These are phyloP conservation scores for Fusarium tuaranense DNA, from an alignment of 2,329 filamentous ascomycete genomes.

Conservation along the genomic window DNA sequence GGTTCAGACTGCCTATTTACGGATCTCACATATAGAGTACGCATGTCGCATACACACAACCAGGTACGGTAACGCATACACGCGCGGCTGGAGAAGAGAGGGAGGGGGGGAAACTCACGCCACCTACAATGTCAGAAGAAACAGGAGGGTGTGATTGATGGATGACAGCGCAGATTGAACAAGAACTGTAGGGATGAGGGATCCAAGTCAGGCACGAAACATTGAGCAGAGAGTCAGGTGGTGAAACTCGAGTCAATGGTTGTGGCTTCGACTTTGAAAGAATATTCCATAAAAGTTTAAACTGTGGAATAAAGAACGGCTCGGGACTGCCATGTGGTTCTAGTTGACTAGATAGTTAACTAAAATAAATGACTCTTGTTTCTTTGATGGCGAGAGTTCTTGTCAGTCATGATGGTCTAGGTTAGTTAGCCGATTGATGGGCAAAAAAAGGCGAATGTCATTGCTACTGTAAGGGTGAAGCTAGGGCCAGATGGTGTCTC, in stretches of 20 bases:
- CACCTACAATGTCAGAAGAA: slow-evolving; percentile 25
- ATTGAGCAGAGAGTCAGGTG: not conserved
- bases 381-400: not conserved
- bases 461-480: not conserved
- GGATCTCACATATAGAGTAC: slow-evolving; percentile 20
- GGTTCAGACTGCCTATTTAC: slow-evolving; percentile 10
- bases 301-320: not conserved
- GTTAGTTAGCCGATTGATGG: not conserved
- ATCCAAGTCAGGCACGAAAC: not conserved
- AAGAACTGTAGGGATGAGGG: slow-evolving; percentile 13
- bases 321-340: slow-evolving; percentile 3
- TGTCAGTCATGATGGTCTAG: not conserved
- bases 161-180: not conserved
- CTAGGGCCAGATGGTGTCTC: slow-evolving; percentile 12
- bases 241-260: slow-evolving; percentile 1
- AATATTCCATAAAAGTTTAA: not conserved
- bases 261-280: not conserved
- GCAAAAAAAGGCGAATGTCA: not conserved
- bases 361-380: not conserved
- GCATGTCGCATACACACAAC: not conserved
- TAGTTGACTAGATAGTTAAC: not conserved
- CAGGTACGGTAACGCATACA: slow-evolving; percentile 19
- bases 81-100: slow-evolving; percentile 29
- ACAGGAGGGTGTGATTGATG: slow-evolving; percentile 5
- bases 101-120: not conserved